phyloP scores from a whole-genome alignment of 495 filamentous ascomycete genomes.

The Oleoguttula mirabilis region DNA sequence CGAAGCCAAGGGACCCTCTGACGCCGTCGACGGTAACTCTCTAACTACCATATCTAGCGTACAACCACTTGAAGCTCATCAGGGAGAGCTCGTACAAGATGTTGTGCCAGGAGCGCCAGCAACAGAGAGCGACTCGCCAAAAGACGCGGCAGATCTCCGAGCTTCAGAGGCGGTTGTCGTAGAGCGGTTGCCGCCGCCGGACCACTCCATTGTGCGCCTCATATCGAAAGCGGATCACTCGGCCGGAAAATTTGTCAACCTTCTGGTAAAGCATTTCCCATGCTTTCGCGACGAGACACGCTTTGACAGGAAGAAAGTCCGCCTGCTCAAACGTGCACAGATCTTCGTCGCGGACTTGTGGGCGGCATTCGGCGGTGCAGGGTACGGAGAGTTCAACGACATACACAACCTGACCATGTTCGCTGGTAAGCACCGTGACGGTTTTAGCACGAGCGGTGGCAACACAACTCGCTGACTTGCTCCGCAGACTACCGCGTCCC shows the following conservation, averaged over 20 bases:
- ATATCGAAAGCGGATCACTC: constrained; percentile 66
- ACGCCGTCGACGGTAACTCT: too few species aligned
- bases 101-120: too few species aligned
- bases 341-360: constrained; percentile 91
- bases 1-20: too few species aligned
- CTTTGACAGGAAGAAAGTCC: constrained; percentile 63
- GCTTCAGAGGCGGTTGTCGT: too few species aligned
- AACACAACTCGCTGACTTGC: not conserved
- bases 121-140: too few species aligned
- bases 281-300: constrained; percentile 73
- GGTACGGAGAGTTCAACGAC: constrained; percentile 74
- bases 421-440: constrained; percentile 52
- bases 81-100: too few species aligned
- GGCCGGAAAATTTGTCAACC: constrained; percentile 70
- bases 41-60: too few species aligned
- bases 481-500: constrained; percentile 83
- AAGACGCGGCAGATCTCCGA: too few species aligned
- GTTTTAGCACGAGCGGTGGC: not conserved
- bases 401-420: constrained; percentile 97
- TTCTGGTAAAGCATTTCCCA: constrained; percentile 63
- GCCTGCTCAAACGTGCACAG: constrained; percentile 85
- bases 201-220: constrained; percentile 34
- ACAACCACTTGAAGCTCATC: too few species aligned
- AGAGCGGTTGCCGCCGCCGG: constrained; percentile 16
- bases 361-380: constrained; percentile 78